These are phyloP conservation scores for Kwoniella sp. DNA, from an alignment of 768 basidiomycete genomes.

Conservation along the genomic window DNA sequence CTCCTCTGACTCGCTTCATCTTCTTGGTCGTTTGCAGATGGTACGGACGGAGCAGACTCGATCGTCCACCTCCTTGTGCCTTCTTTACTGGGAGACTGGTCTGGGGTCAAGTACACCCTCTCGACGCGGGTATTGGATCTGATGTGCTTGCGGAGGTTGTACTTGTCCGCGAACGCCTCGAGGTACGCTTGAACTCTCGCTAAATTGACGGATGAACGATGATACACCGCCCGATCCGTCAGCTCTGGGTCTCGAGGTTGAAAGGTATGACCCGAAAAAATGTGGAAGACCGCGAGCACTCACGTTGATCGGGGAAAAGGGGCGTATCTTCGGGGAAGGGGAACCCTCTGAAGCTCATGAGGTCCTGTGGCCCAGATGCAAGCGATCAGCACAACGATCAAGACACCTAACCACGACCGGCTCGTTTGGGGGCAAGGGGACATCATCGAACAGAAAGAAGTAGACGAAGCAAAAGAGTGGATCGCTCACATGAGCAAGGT, in stretches of 20 bases:
- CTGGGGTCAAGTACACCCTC: conserved; percentile 29
- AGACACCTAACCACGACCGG: neutral
- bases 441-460: too few relatives aligned
- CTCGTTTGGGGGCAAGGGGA: neutral
- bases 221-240: too few relatives aligned
- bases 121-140: conserved; percentile 66
- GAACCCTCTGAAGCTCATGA: conserved; percentile 47
- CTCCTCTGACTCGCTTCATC: neutral
- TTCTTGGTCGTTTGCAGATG: neutral
- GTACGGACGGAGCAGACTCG: conserved; percentile 8
- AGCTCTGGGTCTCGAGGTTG: neutral
- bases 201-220: neutral
- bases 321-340: conserved; percentile 34
- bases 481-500: conserved; percentile 50
- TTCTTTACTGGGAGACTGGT: neutral
- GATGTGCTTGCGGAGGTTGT: conserved; percentile 67
- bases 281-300: conserved; percentile 4
- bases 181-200: conserved; percentile 68
- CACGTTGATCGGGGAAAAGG: conserved; percentile 44
- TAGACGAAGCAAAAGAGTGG: too few relatives aligned
- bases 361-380: conserved; percentile 33
- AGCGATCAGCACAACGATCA: neutral
- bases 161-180: conserved; percentile 66
- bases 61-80: conserved; percentile 33
- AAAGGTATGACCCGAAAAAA: neutral